Conservation (phyloP, 2,329 filamentous ascomycete genomes). For the Hawksworthiomyces lignivorus region DNA sequence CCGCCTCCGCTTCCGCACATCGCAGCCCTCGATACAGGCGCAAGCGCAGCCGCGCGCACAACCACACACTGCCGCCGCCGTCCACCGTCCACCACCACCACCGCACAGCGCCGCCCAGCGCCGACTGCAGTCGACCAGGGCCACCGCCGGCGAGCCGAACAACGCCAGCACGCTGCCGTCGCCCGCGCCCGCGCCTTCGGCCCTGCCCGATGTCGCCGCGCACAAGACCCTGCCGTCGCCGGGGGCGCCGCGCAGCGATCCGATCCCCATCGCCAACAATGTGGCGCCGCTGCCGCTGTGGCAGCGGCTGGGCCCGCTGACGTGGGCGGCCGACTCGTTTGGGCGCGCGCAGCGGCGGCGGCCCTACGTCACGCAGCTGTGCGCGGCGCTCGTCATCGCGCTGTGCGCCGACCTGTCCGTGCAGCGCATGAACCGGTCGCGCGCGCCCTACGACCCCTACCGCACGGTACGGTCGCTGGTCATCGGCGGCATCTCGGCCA, state of each 20-base stretch:
- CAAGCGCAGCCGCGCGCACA: no score
- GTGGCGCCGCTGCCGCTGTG: conserved; percentile 40
- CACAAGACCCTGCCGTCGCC: conserved; percentile 13
- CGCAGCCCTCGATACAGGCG: no score
- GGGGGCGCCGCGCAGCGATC: conserved; percentile 19
- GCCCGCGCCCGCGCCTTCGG: not conserved
- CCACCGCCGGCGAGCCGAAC: no score
- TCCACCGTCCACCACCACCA: no score
- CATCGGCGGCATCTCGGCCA: conserved; percentile 65
- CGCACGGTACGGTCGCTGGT: conserved; percentile 64
- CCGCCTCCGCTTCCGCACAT: no score
- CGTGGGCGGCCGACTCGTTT: conserved; percentile 50
- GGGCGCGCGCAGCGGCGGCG: conserved; percentile 60
- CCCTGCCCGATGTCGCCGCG: not conserved
- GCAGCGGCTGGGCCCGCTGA: conserved; percentile 51
- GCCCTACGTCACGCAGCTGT: conserved; percentile 74
- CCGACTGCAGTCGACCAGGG: no score
- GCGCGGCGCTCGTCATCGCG: conserved; percentile 70
- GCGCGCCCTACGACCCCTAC: conserved; percentile 54
- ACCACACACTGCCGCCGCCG: no score
- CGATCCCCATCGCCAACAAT: conserved; percentile 36
- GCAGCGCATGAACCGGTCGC: conserved; percentile 55
- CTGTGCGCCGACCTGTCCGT: conserved; percentile 70
- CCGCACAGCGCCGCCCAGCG: no score
- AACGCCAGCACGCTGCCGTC: no score